phyloP scores from a whole-genome alignment of 2,329 filamentous ascomycete genomes.

The Cladosporium sp. region DNA sequence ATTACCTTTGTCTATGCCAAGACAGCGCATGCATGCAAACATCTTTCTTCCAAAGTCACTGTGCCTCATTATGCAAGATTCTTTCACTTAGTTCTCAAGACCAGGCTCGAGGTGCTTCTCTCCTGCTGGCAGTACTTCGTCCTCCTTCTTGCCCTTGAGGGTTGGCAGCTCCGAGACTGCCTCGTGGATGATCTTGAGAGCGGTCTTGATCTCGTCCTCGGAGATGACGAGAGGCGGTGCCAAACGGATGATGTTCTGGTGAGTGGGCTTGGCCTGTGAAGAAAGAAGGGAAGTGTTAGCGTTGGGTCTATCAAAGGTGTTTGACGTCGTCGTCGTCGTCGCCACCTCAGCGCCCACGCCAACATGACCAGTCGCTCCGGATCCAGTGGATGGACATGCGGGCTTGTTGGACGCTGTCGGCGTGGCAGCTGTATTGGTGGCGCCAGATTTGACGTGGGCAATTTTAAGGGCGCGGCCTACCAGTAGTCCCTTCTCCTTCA shows the following conservation, averaged over 20 bases:
- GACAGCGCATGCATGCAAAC: neutral
- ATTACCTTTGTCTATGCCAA: conserved; percentile 9
- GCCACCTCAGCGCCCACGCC: conserved; percentile 15
- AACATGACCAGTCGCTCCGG: conserved; percentile 4
- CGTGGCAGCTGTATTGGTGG: conserved; percentile 2
- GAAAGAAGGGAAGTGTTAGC: conserved; percentile 27
- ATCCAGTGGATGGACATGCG: conserved; percentile 4
- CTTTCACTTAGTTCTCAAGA: conserved; percentile 54
- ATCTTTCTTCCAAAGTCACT: neutral
- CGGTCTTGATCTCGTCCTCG: conserved; percentile 78
- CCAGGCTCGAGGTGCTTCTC: conserved; percentile 65
- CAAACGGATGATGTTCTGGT: conserved; percentile 97
- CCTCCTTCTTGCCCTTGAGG: conserved; percentile 54
- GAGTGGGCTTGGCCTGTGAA: conserved; percentile 88
- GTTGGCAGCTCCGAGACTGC: conserved; percentile 78
- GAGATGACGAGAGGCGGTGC: conserved; percentile 96
- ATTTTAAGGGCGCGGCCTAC: conserved; percentile 55
- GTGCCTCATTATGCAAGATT: neutral
- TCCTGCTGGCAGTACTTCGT: conserved; percentile 43
- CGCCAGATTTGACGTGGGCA: conserved; percentile 33
- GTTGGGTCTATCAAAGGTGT: conserved; percentile 19
- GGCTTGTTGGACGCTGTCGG: neutral
- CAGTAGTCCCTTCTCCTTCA: conserved; percentile 93
- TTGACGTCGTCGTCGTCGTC: conserved; percentile 18
- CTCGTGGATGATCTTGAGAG: conserved; percentile 77